Percentiles rank a stretch among this genome's conserved stretches.
Conservation (phyloP, 768 basidiomycete genomes). For the Tephrocybe rancida region DNA sequence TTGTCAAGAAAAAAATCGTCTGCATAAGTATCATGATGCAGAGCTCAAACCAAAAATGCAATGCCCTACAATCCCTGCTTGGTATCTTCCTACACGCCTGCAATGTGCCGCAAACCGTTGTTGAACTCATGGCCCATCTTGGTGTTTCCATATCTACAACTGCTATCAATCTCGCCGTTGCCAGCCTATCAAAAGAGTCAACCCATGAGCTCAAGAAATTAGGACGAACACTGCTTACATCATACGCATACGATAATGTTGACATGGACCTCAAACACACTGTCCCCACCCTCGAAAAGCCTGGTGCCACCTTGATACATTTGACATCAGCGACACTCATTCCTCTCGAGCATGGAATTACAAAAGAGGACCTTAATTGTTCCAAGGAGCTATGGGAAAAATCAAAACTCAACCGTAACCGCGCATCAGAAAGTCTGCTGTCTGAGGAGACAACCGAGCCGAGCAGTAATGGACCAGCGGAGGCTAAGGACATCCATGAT, state of each 20-base stretch:
- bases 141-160: conserved; percentile 30
- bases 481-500: too few species aligned
- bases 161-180: conserved; percentile 23
- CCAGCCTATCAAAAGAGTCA: conserved; percentile 26
- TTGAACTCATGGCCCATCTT: conserved; percentile 29
- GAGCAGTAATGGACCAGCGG: too few species aligned
- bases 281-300: conserved; percentile 28
- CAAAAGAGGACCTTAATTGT: conserved; percentile 23
- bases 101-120: conserved; percentile 25
- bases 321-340: conserved; percentile 29
- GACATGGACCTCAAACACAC: conserved; percentile 30
- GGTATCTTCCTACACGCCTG: conserved; percentile 32
- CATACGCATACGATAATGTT: conserved; percentile 39
- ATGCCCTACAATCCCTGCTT: conserved; percentile 24
- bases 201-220: conserved; percentile 13
- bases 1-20: conserved; percentile 24
- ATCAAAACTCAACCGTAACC: too few species aligned
- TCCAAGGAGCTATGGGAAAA: conserved; percentile 30
- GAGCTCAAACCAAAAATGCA: conserved; percentile 23
- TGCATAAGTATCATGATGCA: conserved; percentile 29
- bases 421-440: too few species aligned
- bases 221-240: neutral
- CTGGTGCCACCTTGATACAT: conserved; percentile 20
- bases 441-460: too few species aligned
- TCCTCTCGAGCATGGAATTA: conserved; percentile 18